Conservation (phyloP, 257 asterid species). For the Cordia subcordata region DNA sequence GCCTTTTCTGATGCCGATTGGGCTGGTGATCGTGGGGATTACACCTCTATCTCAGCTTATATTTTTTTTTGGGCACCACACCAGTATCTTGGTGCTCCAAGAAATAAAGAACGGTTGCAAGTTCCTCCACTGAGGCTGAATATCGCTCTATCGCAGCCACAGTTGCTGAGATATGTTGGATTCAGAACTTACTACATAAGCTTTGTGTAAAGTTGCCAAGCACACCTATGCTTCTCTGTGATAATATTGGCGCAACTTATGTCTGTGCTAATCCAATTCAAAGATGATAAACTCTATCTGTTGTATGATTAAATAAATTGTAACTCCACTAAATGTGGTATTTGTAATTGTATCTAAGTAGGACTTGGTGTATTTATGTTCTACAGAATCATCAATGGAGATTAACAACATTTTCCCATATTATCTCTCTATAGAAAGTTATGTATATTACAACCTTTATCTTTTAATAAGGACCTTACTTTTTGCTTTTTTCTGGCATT, state of each 20-base stretch:
- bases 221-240: not conserved
- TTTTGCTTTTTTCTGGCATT: too few relatives aligned
- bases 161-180: not conserved
- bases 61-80: not conserved
- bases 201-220: not conserved
- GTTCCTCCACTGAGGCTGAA: not conserved
- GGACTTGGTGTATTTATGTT: too few relatives aligned
- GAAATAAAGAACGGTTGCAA: not conserved
- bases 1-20: not conserved
- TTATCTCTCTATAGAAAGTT: too few relatives aligned
- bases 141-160: not conserved
- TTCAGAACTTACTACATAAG: not conserved
- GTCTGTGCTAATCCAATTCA: not conserved
- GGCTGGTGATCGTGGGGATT: constrained; percentile 4
- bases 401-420: too few relatives aligned
- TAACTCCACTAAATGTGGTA: too few relatives aligned
- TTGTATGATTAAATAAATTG: too few relatives aligned
- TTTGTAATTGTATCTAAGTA: too few relatives aligned
- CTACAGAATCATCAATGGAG: too few relatives aligned
- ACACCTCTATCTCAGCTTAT: not conserved
- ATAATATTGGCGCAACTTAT: not conserved
- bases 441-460: too few relatives aligned
- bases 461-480: too few relatives aligned
- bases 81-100: not conserved
- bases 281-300: too few relatives aligned